A percentile compares a stretch with the other conserved stretches of the same genome.
Evolutionary conservation across 2,329 filamentous ascomycete genomes (phyloP).

Genomic region (Colletotrichum noveboracense): DNA sequence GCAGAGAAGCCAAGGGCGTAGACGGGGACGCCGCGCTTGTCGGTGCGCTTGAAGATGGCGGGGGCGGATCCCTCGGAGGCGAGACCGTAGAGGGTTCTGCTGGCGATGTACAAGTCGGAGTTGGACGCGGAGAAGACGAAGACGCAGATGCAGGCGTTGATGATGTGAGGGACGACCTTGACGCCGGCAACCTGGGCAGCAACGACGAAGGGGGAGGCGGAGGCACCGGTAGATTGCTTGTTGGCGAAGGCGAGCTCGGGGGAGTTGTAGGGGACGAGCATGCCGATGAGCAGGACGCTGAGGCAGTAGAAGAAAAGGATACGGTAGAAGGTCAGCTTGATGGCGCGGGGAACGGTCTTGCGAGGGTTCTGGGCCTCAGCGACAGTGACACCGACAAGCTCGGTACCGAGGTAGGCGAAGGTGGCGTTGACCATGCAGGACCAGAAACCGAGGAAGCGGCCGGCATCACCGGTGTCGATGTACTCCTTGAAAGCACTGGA

Average conservation of each 20-base stretch:
- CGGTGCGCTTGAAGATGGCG: constrained; percentile 72
- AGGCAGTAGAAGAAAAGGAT: constrained; percentile 83
- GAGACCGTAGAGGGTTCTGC: constrained; percentile 75
- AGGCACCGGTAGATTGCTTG: constrained; percentile 51
- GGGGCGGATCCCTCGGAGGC: constrained; percentile 76
- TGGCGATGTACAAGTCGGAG: constrained; percentile 79
- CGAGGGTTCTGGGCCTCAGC: constrained; percentile 82
- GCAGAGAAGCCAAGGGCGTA: constrained; percentile 67
- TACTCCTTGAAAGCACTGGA: constrained; percentile 54
- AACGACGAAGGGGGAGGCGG: constrained; percentile 77
- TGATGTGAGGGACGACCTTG: constrained; percentile 65
- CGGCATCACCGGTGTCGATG: constrained; percentile 44
- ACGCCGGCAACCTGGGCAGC: constrained; percentile 72
- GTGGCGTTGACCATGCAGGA: constrained; percentile 76
- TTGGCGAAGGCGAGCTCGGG: constrained; percentile 63
- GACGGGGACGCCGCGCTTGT: constrained; percentile 74
- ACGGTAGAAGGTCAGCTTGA: constrained; percentile 82
- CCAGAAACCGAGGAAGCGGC: constrained; percentile 70
- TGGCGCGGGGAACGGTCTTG: constrained; percentile 76
- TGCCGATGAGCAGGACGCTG: constrained; percentile 76
- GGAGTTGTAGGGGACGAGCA: constrained; percentile 77
- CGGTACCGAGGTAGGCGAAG: constrained; percentile 80
- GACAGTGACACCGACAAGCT: constrained; percentile 79
- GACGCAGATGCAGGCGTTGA: constrained; percentile 76
- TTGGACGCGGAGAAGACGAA: constrained; percentile 82